Conservation (phyloP, 257 asterid genomes). For the Fraxinus excelsior region DNA sequence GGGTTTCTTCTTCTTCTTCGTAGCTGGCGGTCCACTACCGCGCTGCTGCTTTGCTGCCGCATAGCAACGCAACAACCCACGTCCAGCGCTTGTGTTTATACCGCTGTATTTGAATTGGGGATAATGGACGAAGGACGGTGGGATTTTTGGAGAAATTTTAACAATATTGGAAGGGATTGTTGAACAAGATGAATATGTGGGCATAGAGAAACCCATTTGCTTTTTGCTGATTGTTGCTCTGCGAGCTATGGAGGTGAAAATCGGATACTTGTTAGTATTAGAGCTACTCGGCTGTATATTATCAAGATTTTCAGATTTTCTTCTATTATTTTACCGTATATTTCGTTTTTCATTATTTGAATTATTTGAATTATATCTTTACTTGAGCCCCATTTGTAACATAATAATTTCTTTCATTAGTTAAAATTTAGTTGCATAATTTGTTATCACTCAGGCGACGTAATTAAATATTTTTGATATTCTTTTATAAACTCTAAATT, state of each 20-base stretch:
- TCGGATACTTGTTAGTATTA: background rate
- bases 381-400: too few relatives aligned
- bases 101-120: slow-evolving; percentile 23
- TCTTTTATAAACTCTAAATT: too few relatives aligned
- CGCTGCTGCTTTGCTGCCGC: slow-evolving; percentile 66
- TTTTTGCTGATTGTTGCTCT: background rate
- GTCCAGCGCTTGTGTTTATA: slow-evolving; percentile 24
- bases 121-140: slow-evolving; percentile 16
- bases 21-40: slow-evolving; percentile 37
- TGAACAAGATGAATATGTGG: slow-evolving; percentile 35
- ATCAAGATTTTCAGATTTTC: background rate
- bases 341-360: background rate
- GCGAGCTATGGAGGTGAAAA: slow-evolving; percentile 9
- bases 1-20: slow-evolving; percentile 50
- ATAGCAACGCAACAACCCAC: slow-evolving; percentile 33
- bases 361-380: too few relatives aligned
- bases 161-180: slow-evolving; percentile 28
- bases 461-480: too few relatives aligned
- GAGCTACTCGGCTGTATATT: background rate
- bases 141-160: slow-evolving; percentile 16
- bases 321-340: too few relatives aligned
- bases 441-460: too few relatives aligned
- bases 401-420: too few relatives aligned
- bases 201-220: slow-evolving; percentile 44
- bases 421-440: too few relatives aligned